Conservation (phyloP, 2,329 filamentous ascomycete genomes). For the Falciphora oryzae region DNA sequence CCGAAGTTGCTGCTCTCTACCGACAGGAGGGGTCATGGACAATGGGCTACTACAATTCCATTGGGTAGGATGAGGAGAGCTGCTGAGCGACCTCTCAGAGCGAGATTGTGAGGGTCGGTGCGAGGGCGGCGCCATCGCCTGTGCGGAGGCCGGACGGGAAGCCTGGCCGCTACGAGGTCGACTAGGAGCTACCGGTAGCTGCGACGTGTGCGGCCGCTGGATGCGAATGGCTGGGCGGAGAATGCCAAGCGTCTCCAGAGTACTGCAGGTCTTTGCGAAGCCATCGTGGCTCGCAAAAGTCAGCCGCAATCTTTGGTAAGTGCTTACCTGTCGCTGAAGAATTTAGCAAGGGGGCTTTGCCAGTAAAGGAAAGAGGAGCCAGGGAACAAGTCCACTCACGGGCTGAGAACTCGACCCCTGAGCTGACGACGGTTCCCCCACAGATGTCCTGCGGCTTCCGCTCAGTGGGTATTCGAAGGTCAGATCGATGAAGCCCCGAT, state of each 20-base stretch:
- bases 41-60: not conserved
- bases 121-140: not conserved
- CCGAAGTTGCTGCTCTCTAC: not conserved
- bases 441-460: not conserved
- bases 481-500: not conserved
- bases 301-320: not conserved
- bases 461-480: not conserved
- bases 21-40: not conserved
- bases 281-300: constrained; percentile 3
- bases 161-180: not conserved
- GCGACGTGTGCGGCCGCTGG: not conserved
- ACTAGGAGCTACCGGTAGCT: not conserved
- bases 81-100: not conserved
- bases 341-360: not conserved
- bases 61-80: not conserved
- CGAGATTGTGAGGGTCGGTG: not conserved
- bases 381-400: not conserved
- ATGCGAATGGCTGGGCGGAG: not conserved
- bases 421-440: not conserved
- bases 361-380: not conserved
- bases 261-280: not conserved
- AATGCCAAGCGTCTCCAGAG: constrained; percentile 6
- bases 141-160: not conserved
- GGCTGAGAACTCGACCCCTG: not conserved
- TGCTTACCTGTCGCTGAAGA: not conserved